Evolutionary conservation across 2,329 filamentous ascomycete genomes (phyloP), one percentile per base, ranked within the genome.

Genomic region (Arthroderma sp.): DNA sequence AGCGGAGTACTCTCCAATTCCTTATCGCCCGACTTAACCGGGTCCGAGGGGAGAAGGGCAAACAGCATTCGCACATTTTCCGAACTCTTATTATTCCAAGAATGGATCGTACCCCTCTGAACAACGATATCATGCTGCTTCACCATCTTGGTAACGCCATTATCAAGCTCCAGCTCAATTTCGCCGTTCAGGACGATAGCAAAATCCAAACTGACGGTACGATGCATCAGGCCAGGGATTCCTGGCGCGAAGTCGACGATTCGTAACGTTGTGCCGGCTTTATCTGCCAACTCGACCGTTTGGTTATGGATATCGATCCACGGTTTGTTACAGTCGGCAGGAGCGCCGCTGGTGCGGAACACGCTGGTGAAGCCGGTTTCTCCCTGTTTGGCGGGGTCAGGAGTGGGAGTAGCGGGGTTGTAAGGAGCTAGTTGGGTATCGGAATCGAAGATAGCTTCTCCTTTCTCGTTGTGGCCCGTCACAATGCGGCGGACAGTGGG

Each of bases 181-280:
- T 63, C 64, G 0, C 67, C 67, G 13, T 63, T 59, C 28, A 70
- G 60, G 13, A 70, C 62, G n/a, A 70, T 61, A 6, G 63, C 67
- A 57, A 68, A 68, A 58, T 70, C 67, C 23, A 69, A 56, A 23
- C 63, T 68, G 33, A 65, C 25, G 6, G 65, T 65, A 19, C 65
- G 63, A 56, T 66, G 65, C 56, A 65, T 61, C 11, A 63, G 15
- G n/a, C 62, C 61, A 31, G 58, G 60, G 15, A 21, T n/a, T 13
- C 56, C 58, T n/a, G 64, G 63, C 2, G 66, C 63, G 58, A 67
- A 66, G 43, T 66, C 65, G 15, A 67, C 65, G 31, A 65, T 61
- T 17, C 66, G 61, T n/a, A 61, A 59, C 8, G 57, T 63, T 8
- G 63, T 58, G 37, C 65, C 64, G 8, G 58, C 51, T 11, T 55